Base-by-base conservation (phyloP, 257 asterid genomes). In the Capsicum baccatum region DNA sequence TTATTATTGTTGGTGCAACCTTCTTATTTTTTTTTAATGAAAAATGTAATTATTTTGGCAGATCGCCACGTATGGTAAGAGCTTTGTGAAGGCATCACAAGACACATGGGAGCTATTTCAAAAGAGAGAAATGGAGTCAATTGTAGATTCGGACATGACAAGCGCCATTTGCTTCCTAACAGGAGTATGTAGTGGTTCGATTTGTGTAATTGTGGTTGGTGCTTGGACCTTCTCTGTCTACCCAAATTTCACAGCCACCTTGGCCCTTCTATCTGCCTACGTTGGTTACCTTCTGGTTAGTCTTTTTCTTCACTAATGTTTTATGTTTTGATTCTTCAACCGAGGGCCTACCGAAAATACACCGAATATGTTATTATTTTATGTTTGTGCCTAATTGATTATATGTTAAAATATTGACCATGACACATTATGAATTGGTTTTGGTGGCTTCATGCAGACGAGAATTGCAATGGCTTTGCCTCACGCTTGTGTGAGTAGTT, bases 391-490 rank as follows among this genome's bases (percentile, higher is more conserved):
- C 62, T 57, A 4, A 56, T 60, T 60, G 8, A 60, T 82, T 42
- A 26, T 9, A 80, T 84, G 60, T 42, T 83, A 47, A 15, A 37
- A 37, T 15, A 37, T 48, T 85, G 35, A 39, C 42, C 3, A 39
- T 39, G 42, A 84, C 79, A 80, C 78, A 21, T 37, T 37, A 89
- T 9, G 9, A 15, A 84, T 71, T 85, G 81, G 5, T 54, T 64
- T 33, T 71, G 76, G 9, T 82, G 86, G 7, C 16, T 86, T 79
- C 95, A 97, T 86, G 81, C 95, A 97, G 98, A 97, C 98, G 55
- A 91, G 98, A 92, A 97, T 97, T 83, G 98, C 98, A 8, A 97
- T 97, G 99, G 98, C 98, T 59, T 54, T 97, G 88, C 99, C 98
- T 57, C 99, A 97, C 7, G 98, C 98, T 9, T 94, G 99, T 86